Base-by-base conservation (phyloP, 345 rosid species). In the Aegle marmelos region DNA sequence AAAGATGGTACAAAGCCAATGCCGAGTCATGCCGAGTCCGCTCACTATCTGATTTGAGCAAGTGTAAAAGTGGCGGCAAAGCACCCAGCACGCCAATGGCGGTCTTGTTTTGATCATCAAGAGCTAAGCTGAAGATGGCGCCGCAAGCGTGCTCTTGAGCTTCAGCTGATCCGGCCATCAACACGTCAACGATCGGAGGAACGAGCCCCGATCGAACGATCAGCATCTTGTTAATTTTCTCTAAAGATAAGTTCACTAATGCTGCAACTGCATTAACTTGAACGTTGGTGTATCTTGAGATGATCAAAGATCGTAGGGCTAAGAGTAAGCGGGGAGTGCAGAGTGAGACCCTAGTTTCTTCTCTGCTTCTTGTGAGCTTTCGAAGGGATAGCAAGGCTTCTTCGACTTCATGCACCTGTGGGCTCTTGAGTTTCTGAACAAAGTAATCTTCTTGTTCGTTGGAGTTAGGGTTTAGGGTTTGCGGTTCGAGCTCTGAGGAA, bases 1-100 rank as follows among this genome's bases (percentile, higher is more conserved):
- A 85, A 13, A 96, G 87, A 80, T 96, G 97, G 80, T 96, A 96
- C 56, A 96, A 63, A n/a, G 99, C 97, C 39, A 87, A 68, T 7
- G 93, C 92, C 56, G 98, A 89, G 91, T 96, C 98, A 21, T 84
- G 82, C 67, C 90, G 94, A 81, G 94, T 82, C 80, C 89, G 83
- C 80, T 89, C 90, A 75, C 80, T 88, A 14, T 85, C 89, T 0
- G 89, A 87, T 75, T 90, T 83, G 9, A 96, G 81, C 80, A 88
- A 79, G 68, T 88, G 90, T 33, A 96, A 71, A 10, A 96, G 85
- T 19, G 99, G 97, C 45, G 88, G 90, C 76, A 96, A 69, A 7
- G 91, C 99, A 19, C 99, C 99, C 60, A 96, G 75, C 1, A 90
- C 98, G 1, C 98, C 99, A 17, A 96, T 90, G 31, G 95, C 99